These are phyloP conservation scores for Fusarium newnesense DNA, from an alignment of 2,329 filamentous ascomycete species.

Conservation along the genomic window DNA sequence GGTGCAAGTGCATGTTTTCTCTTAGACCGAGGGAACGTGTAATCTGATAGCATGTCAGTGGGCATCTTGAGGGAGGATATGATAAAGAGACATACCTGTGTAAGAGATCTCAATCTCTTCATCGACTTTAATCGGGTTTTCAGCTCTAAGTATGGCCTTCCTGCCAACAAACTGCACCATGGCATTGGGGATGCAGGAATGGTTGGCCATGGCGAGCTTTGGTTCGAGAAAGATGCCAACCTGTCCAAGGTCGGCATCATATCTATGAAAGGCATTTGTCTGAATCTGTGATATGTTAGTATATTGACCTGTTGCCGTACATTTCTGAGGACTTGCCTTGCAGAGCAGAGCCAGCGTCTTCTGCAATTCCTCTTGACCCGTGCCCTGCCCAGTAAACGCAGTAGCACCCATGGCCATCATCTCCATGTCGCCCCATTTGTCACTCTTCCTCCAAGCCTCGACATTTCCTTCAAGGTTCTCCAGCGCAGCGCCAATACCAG, in stretches of 20 bases:
- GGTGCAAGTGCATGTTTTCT: conserved; percentile 56
- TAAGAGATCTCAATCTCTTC: conserved; percentile 72
- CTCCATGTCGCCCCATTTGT: conserved; percentile 60
- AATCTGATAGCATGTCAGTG: conserved; percentile 51
- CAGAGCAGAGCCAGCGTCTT: conserved; percentile 61
- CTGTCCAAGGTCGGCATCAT: conserved; percentile 62
- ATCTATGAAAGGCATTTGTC: conserved; percentile 70
- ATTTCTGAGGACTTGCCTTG: conserved; percentile 57
- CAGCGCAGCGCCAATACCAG: conserved; percentile 48
- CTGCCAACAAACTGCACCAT: conserved; percentile 66
- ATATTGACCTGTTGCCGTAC: neutral
- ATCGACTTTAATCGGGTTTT: conserved; percentile 58
- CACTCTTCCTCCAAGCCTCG: conserved; percentile 48
- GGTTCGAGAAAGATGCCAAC: conserved; percentile 67
- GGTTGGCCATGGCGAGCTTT: conserved; percentile 68
- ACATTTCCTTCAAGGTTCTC: conserved; percentile 60
- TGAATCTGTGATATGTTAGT: conserved; percentile 57
- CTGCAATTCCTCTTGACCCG: conserved; percentile 49
- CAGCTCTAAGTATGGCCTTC: conserved; percentile 61
- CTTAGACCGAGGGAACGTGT: conserved; percentile 55
- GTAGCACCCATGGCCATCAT: conserved; percentile 58
- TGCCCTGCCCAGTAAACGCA: conserved; percentile 55
- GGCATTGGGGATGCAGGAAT: conserved; percentile 71
- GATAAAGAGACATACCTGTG: conserved; percentile 56
- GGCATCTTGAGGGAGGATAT: neutral